phyloP scores from a whole-genome alignment of 768 basidiomycete species.

The Amanita jacksonii region DNA sequence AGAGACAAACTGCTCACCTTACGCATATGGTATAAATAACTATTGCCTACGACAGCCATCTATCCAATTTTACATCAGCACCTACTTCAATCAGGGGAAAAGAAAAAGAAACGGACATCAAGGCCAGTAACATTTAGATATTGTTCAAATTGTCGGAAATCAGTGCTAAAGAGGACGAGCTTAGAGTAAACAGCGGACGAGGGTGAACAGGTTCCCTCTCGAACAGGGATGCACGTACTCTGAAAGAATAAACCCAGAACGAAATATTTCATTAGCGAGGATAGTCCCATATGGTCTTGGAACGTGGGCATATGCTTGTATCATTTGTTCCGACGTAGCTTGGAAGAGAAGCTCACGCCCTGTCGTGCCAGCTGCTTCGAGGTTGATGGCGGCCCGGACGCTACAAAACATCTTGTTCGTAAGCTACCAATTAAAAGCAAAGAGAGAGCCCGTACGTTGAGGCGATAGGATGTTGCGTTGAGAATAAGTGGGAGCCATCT shows the following conservation, averaged over 20 bases:
- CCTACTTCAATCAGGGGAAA: background rate
- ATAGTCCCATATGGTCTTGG: slow-evolving; percentile 86
- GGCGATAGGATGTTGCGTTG: slow-evolving; percentile 77
- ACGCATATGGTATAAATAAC: slow-evolving; percentile 90
- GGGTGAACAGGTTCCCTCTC: background rate
- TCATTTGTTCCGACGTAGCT: slow-evolving; percentile 93
- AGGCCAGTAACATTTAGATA: slow-evolving; percentile 88
- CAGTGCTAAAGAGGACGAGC: slow-evolving; percentile 47
- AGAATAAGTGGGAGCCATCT: slow-evolving; percentile 89
- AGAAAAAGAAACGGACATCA: slow-evolving; percentile 44
- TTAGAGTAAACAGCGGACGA: too few relatives aligned
- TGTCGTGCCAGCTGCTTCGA: slow-evolving; percentile 88
- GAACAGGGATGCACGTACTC: slow-evolving; percentile 47
- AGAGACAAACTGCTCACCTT: slow-evolving; percentile 36
- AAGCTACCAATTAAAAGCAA: too few relatives aligned
- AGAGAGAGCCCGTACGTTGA: slow-evolving; percentile 42
- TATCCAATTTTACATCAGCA: slow-evolving; percentile 18
- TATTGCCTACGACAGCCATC: slow-evolving; percentile 90
- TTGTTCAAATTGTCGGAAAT: slow-evolving; percentile 88
- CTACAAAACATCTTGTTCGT: slow-evolving; percentile 31
- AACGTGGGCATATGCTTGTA: slow-evolving; percentile 78
- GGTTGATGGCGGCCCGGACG: slow-evolving; percentile 79
- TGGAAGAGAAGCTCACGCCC: slow-evolving; percentile 92
- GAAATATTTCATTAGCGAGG: slow-evolving; percentile 87
- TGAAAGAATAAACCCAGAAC: slow-evolving; percentile 80